phyloP scores from a whole-genome alignment of 116 monocot genomes.

The Thalassia testudinum region DNA sequence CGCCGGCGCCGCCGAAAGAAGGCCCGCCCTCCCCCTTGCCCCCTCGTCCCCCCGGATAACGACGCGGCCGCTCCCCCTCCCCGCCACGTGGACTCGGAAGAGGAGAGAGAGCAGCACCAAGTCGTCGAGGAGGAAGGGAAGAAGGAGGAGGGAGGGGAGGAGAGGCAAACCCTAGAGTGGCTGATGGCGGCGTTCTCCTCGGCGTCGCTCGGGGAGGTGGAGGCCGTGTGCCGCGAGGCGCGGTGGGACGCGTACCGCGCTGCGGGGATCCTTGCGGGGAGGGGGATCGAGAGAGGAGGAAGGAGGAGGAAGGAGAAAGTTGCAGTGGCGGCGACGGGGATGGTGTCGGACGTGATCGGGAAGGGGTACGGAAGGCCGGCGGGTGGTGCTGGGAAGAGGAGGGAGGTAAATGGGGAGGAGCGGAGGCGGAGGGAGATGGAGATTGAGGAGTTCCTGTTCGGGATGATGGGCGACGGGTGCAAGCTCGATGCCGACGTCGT shows the following conservation, averaged over 20 bases:
- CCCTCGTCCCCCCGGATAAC: no score
- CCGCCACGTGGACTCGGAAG: background rate
- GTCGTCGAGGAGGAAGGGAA: background rate
- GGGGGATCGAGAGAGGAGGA: conserved; percentile 3
- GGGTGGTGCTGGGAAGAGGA: conserved; percentile 5
- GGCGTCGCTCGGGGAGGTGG: conserved; percentile 35
- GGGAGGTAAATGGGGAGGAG: background rate
- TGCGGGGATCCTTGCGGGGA: conserved; percentile 45
- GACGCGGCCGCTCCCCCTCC: background rate
- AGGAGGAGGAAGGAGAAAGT: conserved; percentile 21
- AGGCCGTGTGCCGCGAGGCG: conserved; percentile 31
- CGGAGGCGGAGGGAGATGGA: background rate
- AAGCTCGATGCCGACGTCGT: conserved; percentile 47
- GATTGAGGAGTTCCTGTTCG: conserved; percentile 30
- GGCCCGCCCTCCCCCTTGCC: no score
- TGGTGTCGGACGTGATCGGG: conserved; percentile 58
- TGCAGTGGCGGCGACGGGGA: conserved; percentile 35
- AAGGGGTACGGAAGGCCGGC: conserved; percentile 27
- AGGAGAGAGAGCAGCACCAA: no score
- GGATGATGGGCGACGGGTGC: conserved; percentile 42
- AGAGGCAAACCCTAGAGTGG: conserved; percentile 17
- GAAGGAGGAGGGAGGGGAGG: background rate
- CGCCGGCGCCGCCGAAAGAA: no score
- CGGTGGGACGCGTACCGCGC: conserved; percentile 36
- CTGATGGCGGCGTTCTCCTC: conserved; percentile 37